Evolutionary conservation across 176 grass and related monocot genomes (phyloP).

Genomic region (Neostapfia colusana): DNA sequence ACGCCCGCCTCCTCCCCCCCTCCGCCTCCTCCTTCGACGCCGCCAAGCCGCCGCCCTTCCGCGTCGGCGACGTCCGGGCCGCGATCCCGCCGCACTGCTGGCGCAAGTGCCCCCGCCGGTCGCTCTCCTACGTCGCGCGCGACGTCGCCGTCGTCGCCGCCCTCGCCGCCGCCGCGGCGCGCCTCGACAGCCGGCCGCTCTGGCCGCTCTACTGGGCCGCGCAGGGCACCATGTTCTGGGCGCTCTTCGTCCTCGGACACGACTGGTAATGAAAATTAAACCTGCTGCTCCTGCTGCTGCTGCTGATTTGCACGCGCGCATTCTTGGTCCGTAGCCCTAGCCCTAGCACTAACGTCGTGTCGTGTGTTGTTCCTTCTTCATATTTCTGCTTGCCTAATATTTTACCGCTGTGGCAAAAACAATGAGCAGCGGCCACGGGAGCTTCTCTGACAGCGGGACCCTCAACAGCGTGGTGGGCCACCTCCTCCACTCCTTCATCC

Average conservation of each 20-base stretch:
- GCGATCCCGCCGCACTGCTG: conserved; percentile 77
- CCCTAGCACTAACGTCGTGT: too few relatives aligned
- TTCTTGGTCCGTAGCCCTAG: too few relatives aligned
- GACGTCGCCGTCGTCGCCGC: conserved; percentile 42
- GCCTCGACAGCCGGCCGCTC: conserved; percentile 22
- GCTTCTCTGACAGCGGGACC: conserved; percentile 59
- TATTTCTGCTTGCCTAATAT: too few relatives aligned
- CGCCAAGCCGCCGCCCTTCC: conserved; percentile 75
- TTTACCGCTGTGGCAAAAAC: too few relatives aligned
- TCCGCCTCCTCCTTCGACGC: conserved; percentile 35
- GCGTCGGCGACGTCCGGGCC: conserved; percentile 76
- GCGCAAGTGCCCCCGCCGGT: conserved; percentile 59
- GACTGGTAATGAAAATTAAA: conserved; percentile 46
- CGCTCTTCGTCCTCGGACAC: conserved; percentile 89
- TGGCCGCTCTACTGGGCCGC: conserved; percentile 84
- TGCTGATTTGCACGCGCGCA: too few relatives aligned
- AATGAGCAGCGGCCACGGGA: conserved; percentile 73
- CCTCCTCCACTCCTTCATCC: conserved; percentile 66
- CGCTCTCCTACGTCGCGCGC: conserved; percentile 65
- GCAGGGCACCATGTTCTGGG: conserved; percentile 97
- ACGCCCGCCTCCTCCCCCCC: background rate
- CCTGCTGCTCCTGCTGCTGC: too few relatives aligned
- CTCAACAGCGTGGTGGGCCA: conserved; percentile 77
- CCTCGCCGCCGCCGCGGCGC: conserved; percentile 33
- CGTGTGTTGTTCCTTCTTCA: too few relatives aligned